Conservation (phyloP, 345 rosid species). For the Adansonia digitata region DNA sequence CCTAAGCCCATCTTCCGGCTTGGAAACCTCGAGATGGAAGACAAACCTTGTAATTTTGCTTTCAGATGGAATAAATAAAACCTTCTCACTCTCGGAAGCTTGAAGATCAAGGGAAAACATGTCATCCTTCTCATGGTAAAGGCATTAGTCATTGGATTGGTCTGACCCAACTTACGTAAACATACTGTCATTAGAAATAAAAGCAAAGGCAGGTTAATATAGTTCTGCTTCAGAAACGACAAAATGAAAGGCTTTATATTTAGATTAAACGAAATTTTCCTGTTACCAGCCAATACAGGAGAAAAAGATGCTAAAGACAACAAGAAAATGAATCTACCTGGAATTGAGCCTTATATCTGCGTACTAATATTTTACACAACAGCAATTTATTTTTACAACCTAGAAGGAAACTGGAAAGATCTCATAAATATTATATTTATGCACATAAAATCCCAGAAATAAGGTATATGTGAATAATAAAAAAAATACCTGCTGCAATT, state of each 20-base stretch:
- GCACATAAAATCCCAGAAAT: not conserved
- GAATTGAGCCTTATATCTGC: no score
- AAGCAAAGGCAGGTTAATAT: not conserved
- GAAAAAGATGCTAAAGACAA: not conserved
- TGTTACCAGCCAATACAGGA: not conserved
- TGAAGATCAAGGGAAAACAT: conserved; percentile 63
- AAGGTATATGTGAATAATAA: not conserved
- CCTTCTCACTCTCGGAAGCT: conserved; percentile 72
- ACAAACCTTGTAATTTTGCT: conserved; percentile 69
- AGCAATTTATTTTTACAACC: no score
- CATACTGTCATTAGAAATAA: conserved; percentile 43
- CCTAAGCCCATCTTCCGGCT: conserved; percentile 62
- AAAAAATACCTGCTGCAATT: not conserved
- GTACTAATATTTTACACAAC: no score
- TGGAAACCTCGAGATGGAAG: conserved; percentile 57
- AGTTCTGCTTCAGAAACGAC: not conserved
- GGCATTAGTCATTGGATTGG: conserved; percentile 63
- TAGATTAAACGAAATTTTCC: not conserved
- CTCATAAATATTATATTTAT: not conserved
- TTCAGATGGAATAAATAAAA: conserved; percentile 61
- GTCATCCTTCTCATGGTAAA: conserved; percentile 89
- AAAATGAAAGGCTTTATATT: not conserved
- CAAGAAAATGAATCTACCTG: not conserved
- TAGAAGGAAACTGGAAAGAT: not conserved
- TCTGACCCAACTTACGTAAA: conserved; percentile 78